phyloP scores from a whole-genome alignment of 305 asterid species.

The Fraxinus xanthoxyloides region DNA sequence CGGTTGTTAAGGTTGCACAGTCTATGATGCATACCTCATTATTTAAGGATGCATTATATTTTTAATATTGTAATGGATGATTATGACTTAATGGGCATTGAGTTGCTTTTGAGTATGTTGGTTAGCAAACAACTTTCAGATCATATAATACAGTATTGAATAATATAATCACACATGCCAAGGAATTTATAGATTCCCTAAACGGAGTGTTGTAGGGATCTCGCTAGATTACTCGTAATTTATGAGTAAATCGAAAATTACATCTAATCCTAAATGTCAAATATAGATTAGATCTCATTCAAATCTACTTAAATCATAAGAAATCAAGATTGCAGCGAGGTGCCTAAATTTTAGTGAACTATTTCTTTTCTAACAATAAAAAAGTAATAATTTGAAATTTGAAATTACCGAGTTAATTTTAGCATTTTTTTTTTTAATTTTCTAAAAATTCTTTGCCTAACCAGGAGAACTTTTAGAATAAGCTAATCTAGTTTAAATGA shows the following conservation, averaged over 20 bases:
- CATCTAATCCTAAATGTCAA: background rate
- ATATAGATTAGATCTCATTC: background rate
- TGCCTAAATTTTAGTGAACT: too few species aligned
- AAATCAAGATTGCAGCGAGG: too few species aligned
- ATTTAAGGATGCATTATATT: background rate
- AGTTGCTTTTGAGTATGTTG: background rate
- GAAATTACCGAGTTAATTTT: too few species aligned
- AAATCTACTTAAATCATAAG: background rate
- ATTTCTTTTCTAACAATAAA: too few species aligned
- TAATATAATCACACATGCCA: background rate
- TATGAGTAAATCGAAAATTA: background rate
- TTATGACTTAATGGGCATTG: background rate
- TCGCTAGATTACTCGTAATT: background rate
- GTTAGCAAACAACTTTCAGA: background rate
- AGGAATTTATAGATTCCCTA: background rate
- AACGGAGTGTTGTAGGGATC: background rate
- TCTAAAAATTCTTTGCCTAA: too few species aligned
- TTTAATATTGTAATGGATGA: background rate
- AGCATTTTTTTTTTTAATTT: too few species aligned
- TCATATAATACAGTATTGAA: background rate
- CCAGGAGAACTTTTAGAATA: too few species aligned
- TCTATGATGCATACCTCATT: background rate
- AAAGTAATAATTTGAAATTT: too few species aligned
- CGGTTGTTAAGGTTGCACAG: conserved; percentile 16
- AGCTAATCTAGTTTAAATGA: too few species aligned